These are phyloP conservation scores for Arachis stenosperma DNA, from an alignment of 306 rosid species.

Conservation along the genomic window DNA sequence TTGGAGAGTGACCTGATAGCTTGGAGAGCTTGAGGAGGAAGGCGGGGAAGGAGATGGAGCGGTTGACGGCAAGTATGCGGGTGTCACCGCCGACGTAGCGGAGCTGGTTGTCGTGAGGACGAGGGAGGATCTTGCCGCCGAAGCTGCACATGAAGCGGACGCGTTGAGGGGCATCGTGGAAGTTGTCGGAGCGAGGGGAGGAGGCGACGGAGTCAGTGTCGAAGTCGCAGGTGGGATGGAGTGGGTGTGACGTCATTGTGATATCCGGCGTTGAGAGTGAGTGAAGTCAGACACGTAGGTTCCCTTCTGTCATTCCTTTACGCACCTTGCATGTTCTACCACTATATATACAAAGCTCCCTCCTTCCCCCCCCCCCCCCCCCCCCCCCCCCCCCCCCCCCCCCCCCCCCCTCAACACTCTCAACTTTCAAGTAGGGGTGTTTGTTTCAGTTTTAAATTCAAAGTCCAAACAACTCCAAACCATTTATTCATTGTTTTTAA, in stretches of 20 bases:
- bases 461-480: no score
- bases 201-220: slow-evolving; percentile 78
- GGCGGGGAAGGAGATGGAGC: slow-evolving; percentile 64
- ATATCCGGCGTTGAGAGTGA: not conserved
- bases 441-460: no score
- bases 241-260: slow-evolving; percentile 61
- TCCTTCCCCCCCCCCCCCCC: not conserved
- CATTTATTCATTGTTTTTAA: no score
- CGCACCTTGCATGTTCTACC: not conserved
- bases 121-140: slow-evolving; percentile 89
- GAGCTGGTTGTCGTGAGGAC: slow-evolving; percentile 92
- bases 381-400: not conserved
- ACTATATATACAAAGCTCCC: slow-evolving; percentile 23
- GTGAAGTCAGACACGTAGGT: slow-evolving; percentile 18
- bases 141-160: slow-evolving; percentile 97
- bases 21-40: slow-evolving; percentile 77
- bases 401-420: not conserved
- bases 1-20: slow-evolving; percentile 56
- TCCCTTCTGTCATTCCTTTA: slow-evolving; percentile 18
- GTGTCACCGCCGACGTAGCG: slow-evolving; percentile 98
- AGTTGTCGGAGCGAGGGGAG: slow-evolving; percentile 75
- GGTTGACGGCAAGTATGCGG: slow-evolving; percentile 76
- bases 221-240: slow-evolving; percentile 50
- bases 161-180: slow-evolving; percentile 51
- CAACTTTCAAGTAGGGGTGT: not conserved